Base-by-base conservation (phyloP, 129 eudicot genomes). In the Centrapalus pauciflorus region DNA sequence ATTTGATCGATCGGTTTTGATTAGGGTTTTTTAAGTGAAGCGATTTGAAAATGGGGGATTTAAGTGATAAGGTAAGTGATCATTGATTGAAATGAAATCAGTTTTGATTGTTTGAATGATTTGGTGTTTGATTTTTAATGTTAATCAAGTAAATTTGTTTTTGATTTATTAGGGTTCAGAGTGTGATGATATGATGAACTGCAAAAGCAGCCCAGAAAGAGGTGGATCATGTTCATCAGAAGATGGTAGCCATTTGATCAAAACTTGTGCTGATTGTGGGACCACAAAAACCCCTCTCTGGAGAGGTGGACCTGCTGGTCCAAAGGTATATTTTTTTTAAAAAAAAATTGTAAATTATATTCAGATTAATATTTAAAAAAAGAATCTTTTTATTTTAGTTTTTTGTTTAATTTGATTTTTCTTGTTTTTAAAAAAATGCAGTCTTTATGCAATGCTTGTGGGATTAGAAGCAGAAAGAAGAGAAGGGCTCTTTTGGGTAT, bases 261-360 rank as follows among this genome's bases (percentile, higher is more conserved):
- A 84, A 61, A 87, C 92, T 5, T 93, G 99, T 72, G 86, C 61
- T 33, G 96, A 93, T 76, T 93, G 96, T 69, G 99, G 99, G 7
- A 89, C 96, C 50, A 75, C 95, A 1, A 89, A 93, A 80, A 93
- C 99, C 40, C 99, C 99, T 64, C 90, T 93, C 13, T 93, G 99
- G 99, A 68, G 99, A 52, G 96, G 99, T 16, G 99, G 99, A 19
- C 99, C 99, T 5, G 95, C 95, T 74, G 99, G 96, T 20, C 99
- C 96, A 11, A 93, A 93, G 99, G 99, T 93, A 40, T 58, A 7
- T 28, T 25, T 7, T 13, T 52, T 12, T 0, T 26, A 3, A 30
- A n/a, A n/a, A n/a, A n/a, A n/a, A 46, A 30, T 41, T 26, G 1
- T 4, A 13, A 23, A n/a, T 30, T 66, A 19, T 41, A 55, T 49